Evolutionary conservation across 176 grass and related monocot species (phyloP).

Genomic region (Tuctoria greenei): DNA sequence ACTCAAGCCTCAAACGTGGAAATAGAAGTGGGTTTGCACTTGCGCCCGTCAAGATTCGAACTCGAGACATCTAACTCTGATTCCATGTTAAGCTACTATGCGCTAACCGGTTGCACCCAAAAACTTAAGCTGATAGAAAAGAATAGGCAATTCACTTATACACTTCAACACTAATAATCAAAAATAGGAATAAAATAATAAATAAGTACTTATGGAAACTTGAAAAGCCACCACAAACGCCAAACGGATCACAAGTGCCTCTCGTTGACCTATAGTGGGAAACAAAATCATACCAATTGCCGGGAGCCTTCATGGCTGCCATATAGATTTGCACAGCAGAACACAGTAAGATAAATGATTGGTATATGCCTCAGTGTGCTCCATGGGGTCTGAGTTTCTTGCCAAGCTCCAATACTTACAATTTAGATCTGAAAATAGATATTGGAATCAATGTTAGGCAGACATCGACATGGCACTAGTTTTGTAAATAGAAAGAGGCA

Average conservation of each 20-base stretch:
- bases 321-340: conserved; percentile 36
- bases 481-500: conserved; percentile 16
- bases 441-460: conserved; percentile 26
- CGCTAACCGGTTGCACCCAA: too few relatives aligned
- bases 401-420: conserved; percentile 34
- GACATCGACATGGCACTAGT: conserved; percentile 8
- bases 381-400: conserved; percentile 22
- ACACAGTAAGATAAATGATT: conserved; percentile 39
- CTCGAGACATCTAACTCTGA: too few relatives aligned
- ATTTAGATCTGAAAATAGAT: conserved; percentile 39
- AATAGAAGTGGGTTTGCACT: too few relatives aligned
- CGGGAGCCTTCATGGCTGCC: conserved; percentile 30
- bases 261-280: conserved; percentile 37
- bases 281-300: conserved; percentile 47
- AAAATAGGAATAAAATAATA: too few relatives aligned
- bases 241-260: conserved; percentile 22
- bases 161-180: too few relatives aligned
- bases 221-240: too few relatives aligned
- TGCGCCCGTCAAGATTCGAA: too few relatives aligned
- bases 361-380: conserved; percentile 34
- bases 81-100: too few relatives aligned
- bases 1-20: too few relatives aligned
- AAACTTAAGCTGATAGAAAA: too few relatives aligned
- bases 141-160: too few relatives aligned
- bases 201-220: too few relatives aligned